These are phyloP conservation scores for Diplodia intermedia DNA, from an alignment of 2,329 filamentous ascomycete genomes.

Conservation along the genomic window DNA sequence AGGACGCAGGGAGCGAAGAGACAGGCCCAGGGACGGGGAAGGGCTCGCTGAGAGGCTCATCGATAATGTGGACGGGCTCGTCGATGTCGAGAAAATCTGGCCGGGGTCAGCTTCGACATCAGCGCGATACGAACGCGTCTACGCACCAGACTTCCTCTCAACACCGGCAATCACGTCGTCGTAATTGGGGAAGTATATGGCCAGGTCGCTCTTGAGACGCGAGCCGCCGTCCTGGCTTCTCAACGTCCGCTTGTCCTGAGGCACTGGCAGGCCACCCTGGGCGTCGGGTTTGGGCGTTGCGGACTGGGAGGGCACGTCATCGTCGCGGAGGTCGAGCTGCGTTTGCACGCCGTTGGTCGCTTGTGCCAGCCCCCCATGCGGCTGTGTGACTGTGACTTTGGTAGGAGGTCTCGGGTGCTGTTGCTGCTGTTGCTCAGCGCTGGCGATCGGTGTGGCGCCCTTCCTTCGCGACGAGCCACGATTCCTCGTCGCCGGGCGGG, in stretches of 20 bases:
- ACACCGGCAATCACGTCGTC: constrained; percentile 92
- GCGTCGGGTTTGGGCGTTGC: constrained; percentile 44
- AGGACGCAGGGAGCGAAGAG: background rate
- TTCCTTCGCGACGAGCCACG: constrained; percentile 32
- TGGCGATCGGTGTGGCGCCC: constrained; percentile 31
- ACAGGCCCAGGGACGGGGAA: constrained; percentile 4
- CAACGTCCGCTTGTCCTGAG: constrained; percentile 74
- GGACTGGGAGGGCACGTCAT: constrained; percentile 43
- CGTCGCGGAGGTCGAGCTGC: constrained; percentile 43
- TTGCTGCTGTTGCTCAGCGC: constrained; percentile 31
- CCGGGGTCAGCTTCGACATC: constrained; percentile 33
- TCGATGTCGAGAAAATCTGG: constrained; percentile 75
- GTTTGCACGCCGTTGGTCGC: constrained; percentile 53
- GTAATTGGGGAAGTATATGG: constrained; percentile 90
- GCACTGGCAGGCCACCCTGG: constrained; percentile 38
- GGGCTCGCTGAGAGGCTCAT: constrained; percentile 55
- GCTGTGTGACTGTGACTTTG: constrained; percentile 52
- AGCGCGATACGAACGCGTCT: constrained; percentile 33
- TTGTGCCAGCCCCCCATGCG: constrained; percentile 51
- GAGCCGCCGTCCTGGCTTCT: constrained; percentile 83
- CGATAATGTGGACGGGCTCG: constrained; percentile 74
- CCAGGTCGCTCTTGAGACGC: constrained; percentile 88
- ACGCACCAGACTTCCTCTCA: constrained; percentile 74
- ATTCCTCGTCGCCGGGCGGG: constrained; percentile 30
- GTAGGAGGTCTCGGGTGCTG: constrained; percentile 48